A percentile compares a stretch with the other conserved stretches of the same genome.
These are phyloP conservation scores for Diaporthe citrichinensis DNA, from an alignment of 2,329 filamentous ascomycete species.

Conservation along the genomic window DNA sequence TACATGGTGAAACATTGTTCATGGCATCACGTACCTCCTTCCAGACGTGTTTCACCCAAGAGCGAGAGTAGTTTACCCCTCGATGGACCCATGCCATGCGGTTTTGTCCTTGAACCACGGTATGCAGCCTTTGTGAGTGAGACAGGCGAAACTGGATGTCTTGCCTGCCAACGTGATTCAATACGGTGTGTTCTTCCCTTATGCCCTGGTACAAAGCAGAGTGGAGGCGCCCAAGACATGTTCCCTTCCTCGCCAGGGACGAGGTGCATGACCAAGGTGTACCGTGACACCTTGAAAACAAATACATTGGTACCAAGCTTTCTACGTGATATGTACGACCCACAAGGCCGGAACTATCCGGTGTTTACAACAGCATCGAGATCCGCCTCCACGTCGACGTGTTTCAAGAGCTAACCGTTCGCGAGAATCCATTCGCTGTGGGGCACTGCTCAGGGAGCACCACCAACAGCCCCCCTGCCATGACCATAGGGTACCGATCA, in stretches of 20 bases:
- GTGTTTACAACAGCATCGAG: not conserved
- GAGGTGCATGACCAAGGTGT: not conserved
- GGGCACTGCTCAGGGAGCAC: not conserved
- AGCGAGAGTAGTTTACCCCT: not conserved
- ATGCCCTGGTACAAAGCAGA: not conserved
- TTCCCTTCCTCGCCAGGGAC: too few species aligned
- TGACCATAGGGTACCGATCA: not conserved
- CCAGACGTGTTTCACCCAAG: not conserved
- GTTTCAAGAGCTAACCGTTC: constrained; percentile 12
- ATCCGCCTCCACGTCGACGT: not conserved
- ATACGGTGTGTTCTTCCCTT: not conserved
- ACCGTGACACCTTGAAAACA: not conserved
- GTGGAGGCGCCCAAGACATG: not conserved
- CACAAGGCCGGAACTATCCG: not conserved
- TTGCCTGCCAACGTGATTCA: not conserved
- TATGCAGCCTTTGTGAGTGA: not conserved
- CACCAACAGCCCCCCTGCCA: not conserved
- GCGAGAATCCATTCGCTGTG: constrained; percentile 30
- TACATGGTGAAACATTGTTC: too few species aligned
- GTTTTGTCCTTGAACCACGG: not conserved
- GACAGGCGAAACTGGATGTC: too few species aligned
- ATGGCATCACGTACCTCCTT: not conserved
- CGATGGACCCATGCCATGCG: not conserved
- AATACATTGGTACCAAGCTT: not conserved
- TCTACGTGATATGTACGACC: not conserved